A percentile compares a stretch with the other conserved stretches of the same genome.
Evolutionary conservation across 2,329 filamentous ascomycete species (phyloP).

Genomic region (Fusarium kyushuense): DNA sequence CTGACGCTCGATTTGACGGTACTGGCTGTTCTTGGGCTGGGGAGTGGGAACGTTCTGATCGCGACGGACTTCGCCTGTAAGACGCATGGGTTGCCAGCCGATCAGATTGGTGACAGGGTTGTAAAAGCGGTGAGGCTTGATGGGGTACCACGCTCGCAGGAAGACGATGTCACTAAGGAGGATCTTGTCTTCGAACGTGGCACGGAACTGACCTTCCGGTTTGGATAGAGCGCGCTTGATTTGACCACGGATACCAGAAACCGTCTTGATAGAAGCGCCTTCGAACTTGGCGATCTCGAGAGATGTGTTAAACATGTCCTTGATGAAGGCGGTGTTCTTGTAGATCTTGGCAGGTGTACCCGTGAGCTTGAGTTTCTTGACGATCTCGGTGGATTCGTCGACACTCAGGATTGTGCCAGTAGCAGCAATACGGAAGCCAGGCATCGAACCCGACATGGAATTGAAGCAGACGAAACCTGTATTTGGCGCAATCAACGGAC

Average conservation of each 20-base stretch:
- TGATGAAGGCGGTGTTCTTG: conserved; percentile 99
- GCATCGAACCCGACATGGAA: conserved; percentile 83
- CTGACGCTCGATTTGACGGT: conserved; percentile 75
- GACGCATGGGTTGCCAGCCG: conserved; percentile 92
- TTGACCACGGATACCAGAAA: conserved; percentile 93
- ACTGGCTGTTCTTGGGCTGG: conserved; percentile 84
- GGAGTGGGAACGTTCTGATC: conserved; percentile 82
- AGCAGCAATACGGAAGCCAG: conserved; percentile 93
- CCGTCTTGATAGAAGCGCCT: conserved; percentile 93
- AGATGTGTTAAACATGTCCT: conserved; percentile 94
- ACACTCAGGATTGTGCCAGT: conserved; percentile 94
- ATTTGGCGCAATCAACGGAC: conserved; percentile 93
- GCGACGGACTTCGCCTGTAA: conserved; percentile 90
- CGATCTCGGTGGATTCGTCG: conserved; percentile 95
- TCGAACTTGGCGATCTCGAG: conserved; percentile 99
- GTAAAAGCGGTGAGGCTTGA: conserved; percentile 96
- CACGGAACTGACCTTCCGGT: conserved; percentile 94
- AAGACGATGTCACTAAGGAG: conserved; percentile 97
- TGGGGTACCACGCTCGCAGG: conserved; percentile 94
- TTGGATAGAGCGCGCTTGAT: conserved; percentile 96
- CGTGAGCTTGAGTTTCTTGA: conserved; percentile 98
- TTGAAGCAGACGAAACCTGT: conserved; percentile 96
- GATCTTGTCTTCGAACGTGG: conserved; percentile 98
- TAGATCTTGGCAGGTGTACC: conserved; percentile 97
- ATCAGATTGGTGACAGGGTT: conserved; percentile 95